Conservation (phyloP, 345 rosid genomes). For the Nephelium lappaceum region DNA sequence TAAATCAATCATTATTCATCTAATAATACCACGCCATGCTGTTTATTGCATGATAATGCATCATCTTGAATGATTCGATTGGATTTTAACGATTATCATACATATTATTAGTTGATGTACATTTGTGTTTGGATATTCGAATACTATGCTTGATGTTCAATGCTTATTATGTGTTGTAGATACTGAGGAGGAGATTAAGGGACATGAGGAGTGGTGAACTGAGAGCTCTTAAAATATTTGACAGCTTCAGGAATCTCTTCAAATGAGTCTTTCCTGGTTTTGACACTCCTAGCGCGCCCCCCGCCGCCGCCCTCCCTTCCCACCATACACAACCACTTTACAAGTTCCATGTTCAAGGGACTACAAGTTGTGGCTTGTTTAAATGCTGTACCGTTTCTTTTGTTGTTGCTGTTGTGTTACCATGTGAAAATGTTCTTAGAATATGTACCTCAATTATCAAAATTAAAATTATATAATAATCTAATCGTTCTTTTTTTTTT, state of each 20-base stretch:
- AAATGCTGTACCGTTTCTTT: background rate
- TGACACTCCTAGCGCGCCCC: no score
- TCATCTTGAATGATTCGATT: background rate
- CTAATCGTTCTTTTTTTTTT: no score
- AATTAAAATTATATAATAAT: no score
- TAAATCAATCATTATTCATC: background rate
- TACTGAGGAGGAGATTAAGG: conserved; percentile 79
- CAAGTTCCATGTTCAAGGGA: background rate
- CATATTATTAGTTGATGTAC: background rate
- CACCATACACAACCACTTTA: background rate
- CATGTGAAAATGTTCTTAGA: background rate
- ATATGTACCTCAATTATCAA: no score
- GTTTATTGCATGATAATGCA: background rate
- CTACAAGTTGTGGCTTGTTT: background rate
- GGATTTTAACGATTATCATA: no score
- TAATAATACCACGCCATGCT: no score
- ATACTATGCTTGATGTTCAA: background rate
- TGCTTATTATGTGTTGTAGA: conserved; percentile 44
- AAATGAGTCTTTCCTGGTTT: conserved; percentile 39
- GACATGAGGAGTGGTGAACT: conserved; percentile 89
- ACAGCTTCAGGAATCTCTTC: conserved; percentile 69
- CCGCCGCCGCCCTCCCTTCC: no score
- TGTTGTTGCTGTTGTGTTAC: background rate
- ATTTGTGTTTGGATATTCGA: background rate
- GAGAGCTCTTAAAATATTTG: conserved; percentile 70